These are phyloP conservation scores for Aspergillus mulundensis DNA, from an alignment of 495 filamentous ascomycete genomes.

Conservation along the genomic window DNA sequence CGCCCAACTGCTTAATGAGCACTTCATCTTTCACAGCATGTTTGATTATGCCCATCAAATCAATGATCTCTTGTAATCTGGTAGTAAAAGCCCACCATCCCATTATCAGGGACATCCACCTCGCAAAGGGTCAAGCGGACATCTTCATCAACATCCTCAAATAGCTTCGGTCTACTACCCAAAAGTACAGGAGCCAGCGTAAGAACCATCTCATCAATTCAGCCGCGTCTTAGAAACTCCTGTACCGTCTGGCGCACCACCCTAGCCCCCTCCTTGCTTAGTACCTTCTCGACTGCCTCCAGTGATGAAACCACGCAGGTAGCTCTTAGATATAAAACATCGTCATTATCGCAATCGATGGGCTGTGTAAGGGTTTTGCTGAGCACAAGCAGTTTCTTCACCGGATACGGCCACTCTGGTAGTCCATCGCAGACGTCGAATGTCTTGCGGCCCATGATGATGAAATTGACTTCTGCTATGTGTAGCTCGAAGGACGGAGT, in stretches of 20 bases:
- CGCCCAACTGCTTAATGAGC: too few relatives aligned
- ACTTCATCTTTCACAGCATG: too few relatives aligned
- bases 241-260: constrained; percentile 4
- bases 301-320: not conserved
- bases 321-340: not conserved
- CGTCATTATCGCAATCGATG: not conserved
- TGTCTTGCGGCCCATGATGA: constrained; percentile 13
- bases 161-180: not conserved
- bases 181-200: constrained; percentile 4
- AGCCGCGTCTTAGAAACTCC: constrained; percentile 11
- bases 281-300: not conserved
- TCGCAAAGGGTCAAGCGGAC: constrained; percentile 6
- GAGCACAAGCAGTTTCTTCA: constrained; percentile 5
- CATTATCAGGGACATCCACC: constrained; percentile 12
- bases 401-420: constrained; percentile 10
- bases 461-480: constrained; percentile 11
- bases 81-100: constrained; percentile 9
- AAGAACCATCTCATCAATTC: constrained; percentile 15
- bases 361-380: not conserved
- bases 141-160: not conserved
- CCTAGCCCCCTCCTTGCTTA: not conserved
- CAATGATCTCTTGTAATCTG: not conserved
- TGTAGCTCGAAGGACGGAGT: constrained; percentile 3
- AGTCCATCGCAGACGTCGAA: constrained; percentile 3
- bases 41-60: too few relatives aligned